Percentiles rank a stretch among this genome's conserved stretches.
Conservation (phyloP, 768 basidiomycete species). For the Artomyces pyxidatus region DNA sequence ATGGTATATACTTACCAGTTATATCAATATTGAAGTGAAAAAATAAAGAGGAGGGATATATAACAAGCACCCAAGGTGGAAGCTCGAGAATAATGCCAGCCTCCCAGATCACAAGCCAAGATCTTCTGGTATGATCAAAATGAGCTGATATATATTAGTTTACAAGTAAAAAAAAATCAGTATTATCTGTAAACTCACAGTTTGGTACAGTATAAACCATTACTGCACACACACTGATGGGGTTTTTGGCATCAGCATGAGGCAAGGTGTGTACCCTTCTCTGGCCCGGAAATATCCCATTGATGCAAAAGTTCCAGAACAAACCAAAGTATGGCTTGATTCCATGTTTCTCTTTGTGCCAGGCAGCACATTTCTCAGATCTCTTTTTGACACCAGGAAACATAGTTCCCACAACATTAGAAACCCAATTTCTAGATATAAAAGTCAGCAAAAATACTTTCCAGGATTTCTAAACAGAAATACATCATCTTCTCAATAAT, state of each 20-base stretch:
- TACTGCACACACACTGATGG: background rate
- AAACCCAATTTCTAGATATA: background rate
- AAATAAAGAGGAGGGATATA: conserved; percentile 1
- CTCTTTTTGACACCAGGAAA: background rate
- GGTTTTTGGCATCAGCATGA: conserved; percentile 1
- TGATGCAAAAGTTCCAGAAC: conserved; percentile 1
- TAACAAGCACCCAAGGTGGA: conserved; percentile 1
- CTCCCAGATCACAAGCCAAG: conserved; percentile 2
- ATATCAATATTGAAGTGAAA: conserved; percentile 1
- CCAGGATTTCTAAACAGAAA: background rate
- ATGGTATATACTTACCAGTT: background rate
- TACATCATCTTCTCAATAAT: background rate
- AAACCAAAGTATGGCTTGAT: background rate
- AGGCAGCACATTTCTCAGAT: background rate
- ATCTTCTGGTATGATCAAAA: background rate
- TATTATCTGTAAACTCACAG: background rate
- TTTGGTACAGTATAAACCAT: background rate
- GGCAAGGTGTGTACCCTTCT: background rate
- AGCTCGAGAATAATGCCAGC: conserved; percentile 1
- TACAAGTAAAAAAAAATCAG: background rate
- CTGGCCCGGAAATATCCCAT: background rate
- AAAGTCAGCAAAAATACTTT: background rate
- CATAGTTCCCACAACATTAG: background rate
- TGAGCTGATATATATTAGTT: background rate
- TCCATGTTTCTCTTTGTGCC: background rate